Evolutionary conservation across 1,284 basidiomycete genomes (phyloP).

Genomic region (Puccinia hordei): DNA sequence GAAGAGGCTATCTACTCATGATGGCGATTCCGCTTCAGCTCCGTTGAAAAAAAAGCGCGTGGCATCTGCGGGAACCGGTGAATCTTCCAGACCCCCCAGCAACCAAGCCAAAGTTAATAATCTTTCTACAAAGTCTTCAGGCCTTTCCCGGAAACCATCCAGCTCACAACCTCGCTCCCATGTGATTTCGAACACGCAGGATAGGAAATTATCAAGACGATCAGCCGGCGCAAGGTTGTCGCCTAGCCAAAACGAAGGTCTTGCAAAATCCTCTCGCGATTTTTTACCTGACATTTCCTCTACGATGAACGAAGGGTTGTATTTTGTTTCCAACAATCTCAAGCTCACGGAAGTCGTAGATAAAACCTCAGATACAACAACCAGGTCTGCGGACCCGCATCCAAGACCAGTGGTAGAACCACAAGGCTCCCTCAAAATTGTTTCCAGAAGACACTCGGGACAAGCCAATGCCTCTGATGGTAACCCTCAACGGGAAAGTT

Average conservation of each 20-base stretch:
- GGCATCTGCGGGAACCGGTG: not conserved
- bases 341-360: not conserved
- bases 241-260: not conserved
- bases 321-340: not conserved
- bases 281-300: not conserved
- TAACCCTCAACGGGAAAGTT: not conserved
- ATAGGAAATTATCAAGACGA: not conserved
- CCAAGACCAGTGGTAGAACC: not conserved
- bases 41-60: not conserved
- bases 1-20: not conserved
- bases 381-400: not conserved
- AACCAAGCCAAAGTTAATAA: not conserved
- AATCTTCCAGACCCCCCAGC: conserved; percentile 8
- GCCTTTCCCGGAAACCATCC: conserved; percentile 4
- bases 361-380: too few species aligned
- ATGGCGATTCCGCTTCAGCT: not conserved
- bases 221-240: not conserved
- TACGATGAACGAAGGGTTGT: not conserved
- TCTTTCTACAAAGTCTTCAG: not conserved
- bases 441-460: not conserved
- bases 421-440: not conserved
- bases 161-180: not conserved
- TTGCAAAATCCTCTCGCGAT: not conserved
- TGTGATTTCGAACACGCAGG: not conserved
- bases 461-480: not conserved